These are phyloP conservation scores for Diaporthe sp. DNA, from an alignment of 2,329 filamentous ascomycete species.

Conservation along the genomic window DNA sequence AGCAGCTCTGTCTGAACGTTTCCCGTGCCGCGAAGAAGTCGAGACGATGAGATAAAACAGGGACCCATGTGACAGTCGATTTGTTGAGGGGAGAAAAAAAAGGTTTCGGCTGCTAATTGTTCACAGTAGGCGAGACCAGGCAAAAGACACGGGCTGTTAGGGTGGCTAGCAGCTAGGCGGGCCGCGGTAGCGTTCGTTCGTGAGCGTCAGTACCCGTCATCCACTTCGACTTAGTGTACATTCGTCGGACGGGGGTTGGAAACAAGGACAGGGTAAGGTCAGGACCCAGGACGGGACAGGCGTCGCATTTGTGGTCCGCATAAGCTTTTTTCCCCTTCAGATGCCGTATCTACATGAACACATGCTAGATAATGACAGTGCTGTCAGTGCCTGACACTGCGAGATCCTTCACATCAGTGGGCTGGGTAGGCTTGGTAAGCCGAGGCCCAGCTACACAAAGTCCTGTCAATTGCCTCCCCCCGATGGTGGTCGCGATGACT, in stretches of 20 bases:
- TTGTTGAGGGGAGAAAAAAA: constrained; percentile 25
- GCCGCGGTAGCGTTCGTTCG: background rate
- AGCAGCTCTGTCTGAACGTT: background rate
- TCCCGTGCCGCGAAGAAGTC: background rate
- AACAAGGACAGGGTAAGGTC: background rate
- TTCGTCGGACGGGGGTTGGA: too few relatives aligned
- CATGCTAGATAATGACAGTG: background rate
- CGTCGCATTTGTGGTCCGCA: constrained; percentile 15
- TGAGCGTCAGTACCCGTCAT: background rate
- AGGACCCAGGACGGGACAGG: background rate
- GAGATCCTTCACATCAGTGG: background rate
- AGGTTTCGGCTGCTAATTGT: too few relatives aligned
- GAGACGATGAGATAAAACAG: constrained; percentile 9
- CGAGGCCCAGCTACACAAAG: background rate
- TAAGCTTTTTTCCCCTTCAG: background rate
- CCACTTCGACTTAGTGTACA: too few relatives aligned
- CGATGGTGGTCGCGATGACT: constrained; percentile 5
- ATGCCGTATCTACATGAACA: background rate
- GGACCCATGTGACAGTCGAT: constrained; percentile 6
- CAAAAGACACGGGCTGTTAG: background rate
- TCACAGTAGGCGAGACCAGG: background rate
- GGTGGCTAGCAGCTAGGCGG: background rate
- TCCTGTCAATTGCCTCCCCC: background rate
- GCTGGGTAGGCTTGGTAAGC: constrained; percentile 2
- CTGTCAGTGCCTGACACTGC: background rate